Conservation (phyloP, 805 yeast species). For the Wickerhamiella slavikovae region DNA sequence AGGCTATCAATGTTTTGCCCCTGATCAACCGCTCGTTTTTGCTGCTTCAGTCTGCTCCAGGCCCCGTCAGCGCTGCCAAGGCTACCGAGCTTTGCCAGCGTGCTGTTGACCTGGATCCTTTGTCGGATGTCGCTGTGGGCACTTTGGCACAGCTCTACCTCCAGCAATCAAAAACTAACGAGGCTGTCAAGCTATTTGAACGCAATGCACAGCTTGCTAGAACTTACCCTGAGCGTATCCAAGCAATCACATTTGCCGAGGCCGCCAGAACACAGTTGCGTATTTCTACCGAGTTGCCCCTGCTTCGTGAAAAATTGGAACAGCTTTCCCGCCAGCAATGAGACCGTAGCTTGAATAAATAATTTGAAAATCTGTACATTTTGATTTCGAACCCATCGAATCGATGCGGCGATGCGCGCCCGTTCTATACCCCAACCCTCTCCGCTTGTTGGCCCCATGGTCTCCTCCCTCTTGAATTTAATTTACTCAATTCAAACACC, state of each 20-base stretch:
- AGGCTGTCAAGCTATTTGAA: slow-evolving; percentile 65
- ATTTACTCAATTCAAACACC: no score
- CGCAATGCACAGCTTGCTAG: slow-evolving; percentile 68
- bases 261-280: slow-evolving; percentile 79
- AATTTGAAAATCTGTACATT: no score
- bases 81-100: slow-evolving; percentile 46
- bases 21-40: slow-evolving; percentile 73
- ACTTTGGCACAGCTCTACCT: slow-evolving; percentile 82
- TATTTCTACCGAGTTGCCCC: slow-evolving; percentile 23
- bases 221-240: slow-evolving; percentile 67
- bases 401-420: no score
- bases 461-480: no score
- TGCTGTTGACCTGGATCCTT: slow-evolving; percentile 72
- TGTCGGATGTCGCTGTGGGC: slow-evolving; percentile 71
- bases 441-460: no score
- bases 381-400: no score
- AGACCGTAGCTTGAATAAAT: no score
- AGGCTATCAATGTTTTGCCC: slow-evolving; percentile 72
- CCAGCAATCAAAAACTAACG: slow-evolving; percentile 63
- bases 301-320: slow-evolving; percentile 14
- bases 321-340: slow-evolving; percentile 9
- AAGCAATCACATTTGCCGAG: slow-evolving; percentile 78
- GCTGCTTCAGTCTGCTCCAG: slow-evolving; percentile 13
- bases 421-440: no score
- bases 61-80: slow-evolving; percentile 25